Evolutionary conservation across 2,329 filamentous ascomycete species (phyloP).

Genomic region (Rutstroemia sp.): DNA sequence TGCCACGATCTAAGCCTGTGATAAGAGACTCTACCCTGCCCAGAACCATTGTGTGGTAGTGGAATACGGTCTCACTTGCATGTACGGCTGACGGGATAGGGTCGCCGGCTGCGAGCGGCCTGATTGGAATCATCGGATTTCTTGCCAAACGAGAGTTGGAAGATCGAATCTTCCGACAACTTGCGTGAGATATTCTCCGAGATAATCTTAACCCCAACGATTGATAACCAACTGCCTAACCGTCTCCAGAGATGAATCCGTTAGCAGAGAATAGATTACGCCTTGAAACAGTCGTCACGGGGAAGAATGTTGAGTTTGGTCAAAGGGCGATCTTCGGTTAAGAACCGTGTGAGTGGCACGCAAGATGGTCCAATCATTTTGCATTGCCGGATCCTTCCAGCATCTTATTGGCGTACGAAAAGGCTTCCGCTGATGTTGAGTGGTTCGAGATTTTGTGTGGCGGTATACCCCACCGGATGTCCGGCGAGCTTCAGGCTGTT

Average conservation of each 20-base stretch:
- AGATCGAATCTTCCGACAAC: neutral
- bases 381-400: neutral
- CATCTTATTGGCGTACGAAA: neutral
- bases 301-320: neutral
- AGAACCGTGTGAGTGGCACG: too few relatives aligned
- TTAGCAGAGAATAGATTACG: neutral
- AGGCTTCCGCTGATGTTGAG: neutral
- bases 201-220: too few relatives aligned
- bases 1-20: neutral
- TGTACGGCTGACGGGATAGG: neutral
- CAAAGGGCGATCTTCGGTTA: neutral
- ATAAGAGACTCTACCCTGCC: neutral
- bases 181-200: neutral
- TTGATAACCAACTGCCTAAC: too few relatives aligned
- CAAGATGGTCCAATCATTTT: neutral
- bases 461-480: slow-evolving; percentile 7
- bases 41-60: neutral
- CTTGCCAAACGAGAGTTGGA: neutral
- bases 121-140: too few relatives aligned
- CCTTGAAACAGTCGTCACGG: neutral
- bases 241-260: too few relatives aligned
- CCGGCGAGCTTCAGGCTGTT: neutral
- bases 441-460: neutral
- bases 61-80: slow-evolving; percentile 6
- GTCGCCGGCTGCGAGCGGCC: neutral